A percentile compares a stretch with the other conserved stretches of the same genome.
These are phyloP conservation scores for Orbilia brochopaga DNA, from an alignment of 2,329 filamentous ascomycete genomes.

Conservation along the genomic window DNA sequence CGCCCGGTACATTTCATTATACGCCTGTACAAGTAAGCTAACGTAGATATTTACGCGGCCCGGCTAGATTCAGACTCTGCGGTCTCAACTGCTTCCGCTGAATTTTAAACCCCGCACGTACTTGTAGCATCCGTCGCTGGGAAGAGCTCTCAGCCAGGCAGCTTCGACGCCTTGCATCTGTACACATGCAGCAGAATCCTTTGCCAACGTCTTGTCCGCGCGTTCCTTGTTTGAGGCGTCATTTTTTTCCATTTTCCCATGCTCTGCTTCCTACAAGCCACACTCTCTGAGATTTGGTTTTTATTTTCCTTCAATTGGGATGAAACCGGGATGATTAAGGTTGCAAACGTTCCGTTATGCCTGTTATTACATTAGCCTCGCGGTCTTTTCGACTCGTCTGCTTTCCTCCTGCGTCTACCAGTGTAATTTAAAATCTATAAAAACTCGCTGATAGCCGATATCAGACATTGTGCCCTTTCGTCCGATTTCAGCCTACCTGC, in stretches of 20 bases:
- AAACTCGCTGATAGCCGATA: too few species aligned
- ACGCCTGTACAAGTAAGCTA: neutral
- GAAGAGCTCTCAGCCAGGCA: too few species aligned
- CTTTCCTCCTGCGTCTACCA: neutral
- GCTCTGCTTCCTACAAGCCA: too few species aligned
- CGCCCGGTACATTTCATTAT: too few species aligned
- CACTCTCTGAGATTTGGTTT: too few species aligned
- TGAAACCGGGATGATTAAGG: neutral
- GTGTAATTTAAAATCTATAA: neutral
- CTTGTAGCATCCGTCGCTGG: too few species aligned
- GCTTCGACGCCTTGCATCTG: too few species aligned
- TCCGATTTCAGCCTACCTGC: neutral
- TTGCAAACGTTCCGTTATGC: neutral
- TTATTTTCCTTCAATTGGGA: too few species aligned
- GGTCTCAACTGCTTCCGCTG: slow-evolving; percentile 55
- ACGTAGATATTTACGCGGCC: neutral
- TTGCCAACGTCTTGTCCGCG: too few species aligned
- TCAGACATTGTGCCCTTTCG: neutral
- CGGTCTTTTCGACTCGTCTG: neutral
- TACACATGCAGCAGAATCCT: too few species aligned
- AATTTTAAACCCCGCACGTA: neutral
- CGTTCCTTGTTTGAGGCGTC: too few species aligned
- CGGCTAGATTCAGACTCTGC: slow-evolving; percentile 52
- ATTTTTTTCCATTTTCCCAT: too few species aligned
- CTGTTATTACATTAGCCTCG: neutral